Conservation (phyloP, 352 stramenopile species). For the Phytopythium montanum region DNA sequence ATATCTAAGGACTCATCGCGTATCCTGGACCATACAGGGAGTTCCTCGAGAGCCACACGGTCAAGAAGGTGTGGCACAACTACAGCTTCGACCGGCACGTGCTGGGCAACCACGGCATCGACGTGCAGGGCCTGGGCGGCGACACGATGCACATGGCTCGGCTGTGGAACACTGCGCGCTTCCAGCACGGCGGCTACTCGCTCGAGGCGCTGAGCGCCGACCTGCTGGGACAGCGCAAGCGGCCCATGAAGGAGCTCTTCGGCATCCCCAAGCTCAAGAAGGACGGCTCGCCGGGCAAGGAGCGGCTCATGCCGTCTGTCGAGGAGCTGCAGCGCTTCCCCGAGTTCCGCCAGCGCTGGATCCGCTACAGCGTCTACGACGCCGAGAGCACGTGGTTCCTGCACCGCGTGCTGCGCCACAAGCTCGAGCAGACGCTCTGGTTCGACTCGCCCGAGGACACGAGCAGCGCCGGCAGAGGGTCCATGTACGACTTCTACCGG, state of each 20-base stretch:
- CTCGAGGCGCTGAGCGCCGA: constrained; percentile 93
- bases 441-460: constrained; percentile 35
- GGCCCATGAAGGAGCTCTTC: constrained; percentile 97
- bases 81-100: constrained; percentile 99
- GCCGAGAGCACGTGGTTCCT: constrained; percentile 97
- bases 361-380: constrained; percentile 97
- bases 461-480: constrained; percentile 21
- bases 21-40: constrained; percentile 49
- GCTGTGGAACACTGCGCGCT: constrained; percentile 82
- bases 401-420: constrained; percentile 86
- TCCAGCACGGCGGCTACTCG: constrained; percentile 91
- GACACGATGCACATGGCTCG: constrained; percentile 99
- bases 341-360: constrained; percentile 91
- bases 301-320: constrained; percentile 68
- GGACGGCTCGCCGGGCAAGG: constrained; percentile 91
- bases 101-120: constrained; percentile 96
- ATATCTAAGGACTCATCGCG: too few species aligned
- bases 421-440: constrained; percentile 91
- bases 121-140: constrained; percentile 89
- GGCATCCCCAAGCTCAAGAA: constrained; percentile 94
- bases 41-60: constrained; percentile 90
- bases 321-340: constrained; percentile 83
- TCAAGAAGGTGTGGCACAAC: constrained; percentile 99
- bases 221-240: constrained; percentile 87
- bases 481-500: constrained; percentile 97